Base-by-base conservation (phyloP, 2,329 filamentous ascomycete species). In the Parasarocladium wereldwijsianum region DNA sequence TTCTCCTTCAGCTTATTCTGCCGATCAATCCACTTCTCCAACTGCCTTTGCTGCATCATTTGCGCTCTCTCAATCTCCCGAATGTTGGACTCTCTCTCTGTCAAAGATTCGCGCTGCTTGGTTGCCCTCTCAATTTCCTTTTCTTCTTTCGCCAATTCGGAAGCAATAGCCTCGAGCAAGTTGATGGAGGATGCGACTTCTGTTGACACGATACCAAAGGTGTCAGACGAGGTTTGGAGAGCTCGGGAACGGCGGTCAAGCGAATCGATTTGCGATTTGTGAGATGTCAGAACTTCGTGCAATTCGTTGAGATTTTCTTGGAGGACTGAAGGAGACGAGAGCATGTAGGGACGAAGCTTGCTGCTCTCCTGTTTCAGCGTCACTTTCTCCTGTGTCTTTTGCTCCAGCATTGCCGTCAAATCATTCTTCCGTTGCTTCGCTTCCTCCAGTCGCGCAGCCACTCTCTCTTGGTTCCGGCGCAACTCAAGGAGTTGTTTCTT, bases 61-160 rank as follows among this genome's bases (percentile, higher is more conserved):
- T 96, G 86, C 12, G 82, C 80, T 35, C 87, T 70, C 52, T 96
- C 90, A 4, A 96, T 81, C 51, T 96, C 86, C 36, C 83, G 73
- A 12, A 92, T 85, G 43, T 83, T 92, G 43, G 90, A 92, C 27
- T 80, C 80, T 34, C 84, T 71, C 49, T 94, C 86, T 2, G 81
- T 78, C 5, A 98, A 70, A 2, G 83, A 82, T 41, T 98, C 90
- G 32, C 79, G 69, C 47, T 94, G 87, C 46, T 76, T 74, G 8
- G 76, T 67, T 33, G 86, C 87, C 36, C 80, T 74, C 7, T 75
- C 68, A 41, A 82, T 72, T 51, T 93, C 86, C 34, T 96, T 86
- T 26, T 96, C 87, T 53, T 96, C 87, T 50, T 87, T 92, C 26
- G 74, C 61, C 4, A 98, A 57, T 49, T 96, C 90, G n/a, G 62